Base-by-base conservation (phyloP, 345 rosid genomes). In the Citrus trifoliata region DNA sequence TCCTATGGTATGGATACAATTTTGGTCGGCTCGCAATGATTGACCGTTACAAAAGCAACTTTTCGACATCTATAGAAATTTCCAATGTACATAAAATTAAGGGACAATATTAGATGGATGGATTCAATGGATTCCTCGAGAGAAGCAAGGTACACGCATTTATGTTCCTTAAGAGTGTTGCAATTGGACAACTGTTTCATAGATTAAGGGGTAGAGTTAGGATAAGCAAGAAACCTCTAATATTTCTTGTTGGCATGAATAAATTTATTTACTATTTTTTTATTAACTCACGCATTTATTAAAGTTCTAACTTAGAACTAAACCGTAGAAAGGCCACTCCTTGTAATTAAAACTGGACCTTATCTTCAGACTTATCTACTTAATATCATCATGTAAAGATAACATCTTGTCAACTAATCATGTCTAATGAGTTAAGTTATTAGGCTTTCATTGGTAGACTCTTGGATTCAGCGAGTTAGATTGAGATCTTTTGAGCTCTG, bases 131-230 rank as follows among this genome's bases (percentile, higher is more conserved):
- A 82, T 32, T 7, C 6, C 13, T 10, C 0, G 14, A 25, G 59
- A 9, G 12, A 66, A 78, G 18, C 75, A 71, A 75, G 70, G 77
- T 76, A 7, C 81, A 76, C n/a, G 81, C 76, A 80, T 81, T 14
- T n/a, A 7, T 35, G 81, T 75, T 35, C 53, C 79, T 5, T 16
- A 3, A 74, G 58, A 33, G 27, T 40, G 46, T 16, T 55, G 32
- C 67, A 77, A 71, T 37, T 46, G 6, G 25, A 9, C 10, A 7
- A 48, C 32, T 2, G 48, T 13, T 46, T 46, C 18, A 12, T 13
- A 3, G 5, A 12, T 24, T 38, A 1, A 16, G 38, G 81, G 78
- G 25, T 33, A 0, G 32, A 13, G 73, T 33, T 56, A 10, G n/a
- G 40, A 30, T 38, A 33, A 62, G 67, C 22, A 14, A 30, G 22